Base-by-base conservation (phyloP, 441 rosid genomes). In the Francoa sonchifolia region DNA sequence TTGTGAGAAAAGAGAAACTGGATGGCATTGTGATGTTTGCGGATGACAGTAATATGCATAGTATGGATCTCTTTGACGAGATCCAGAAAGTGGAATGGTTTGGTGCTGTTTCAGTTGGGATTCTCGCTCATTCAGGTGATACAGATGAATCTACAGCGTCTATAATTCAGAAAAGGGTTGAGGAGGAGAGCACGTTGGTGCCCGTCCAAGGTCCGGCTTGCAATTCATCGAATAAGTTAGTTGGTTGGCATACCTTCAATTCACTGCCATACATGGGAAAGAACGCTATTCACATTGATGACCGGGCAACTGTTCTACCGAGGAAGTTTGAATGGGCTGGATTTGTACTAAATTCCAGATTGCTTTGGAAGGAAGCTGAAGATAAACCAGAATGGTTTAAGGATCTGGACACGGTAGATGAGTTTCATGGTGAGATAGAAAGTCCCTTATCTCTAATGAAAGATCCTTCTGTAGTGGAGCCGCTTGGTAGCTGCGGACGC, bases 131-230 rank as follows among this genome's bases (percentile, higher is more conserved):
- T 71, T 73, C 88, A 0, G 82, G 59, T 0, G 73, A 59, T 43
- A 55, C 60, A 0, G 86, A 65, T 21, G 77, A 71, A 54, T 50
- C 66, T 11, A 59, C 72, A 2, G 26, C 48, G 42, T 46, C 36
- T 2, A 36, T 15, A 26, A 60, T 49, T 36, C 49, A 47, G 57
- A 65, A 65, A 37, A 58, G 38, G 53, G 67, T 59, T 5, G 63
- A 33, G 22, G 76, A 58, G 56, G 73, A 52, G 39, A 74, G 32
- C 29, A 44, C 47, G 5, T 39, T 57, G 10, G 52, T 92, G 52
- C 99, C 96, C 2, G 62, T 92, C 9, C 99, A 92, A 55, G 99
- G 99, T 31, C 99, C 99, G 0, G 90, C 99, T 6, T 92, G 99
- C 64, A 81, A 86, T 52, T 65, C 81, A 0, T 74, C 88, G 0